These are phyloP conservation scores for Orbilia brochopaga DNA, from an alignment of 2,329 filamentous ascomycete species.

Conservation along the genomic window DNA sequence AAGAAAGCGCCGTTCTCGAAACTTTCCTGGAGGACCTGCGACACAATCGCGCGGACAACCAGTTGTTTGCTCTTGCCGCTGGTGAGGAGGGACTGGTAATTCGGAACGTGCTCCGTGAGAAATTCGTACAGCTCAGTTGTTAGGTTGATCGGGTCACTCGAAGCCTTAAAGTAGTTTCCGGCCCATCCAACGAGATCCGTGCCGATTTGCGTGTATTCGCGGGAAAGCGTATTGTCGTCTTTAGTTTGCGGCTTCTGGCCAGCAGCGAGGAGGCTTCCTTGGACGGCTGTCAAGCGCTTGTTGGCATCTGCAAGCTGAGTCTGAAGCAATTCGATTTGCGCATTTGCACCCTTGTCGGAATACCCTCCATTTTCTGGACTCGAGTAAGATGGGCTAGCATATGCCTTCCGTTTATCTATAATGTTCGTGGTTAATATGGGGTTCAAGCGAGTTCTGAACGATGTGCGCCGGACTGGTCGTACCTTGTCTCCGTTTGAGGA, in stretches of 20 bases:
- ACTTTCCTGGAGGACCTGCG: conserved; percentile 46
- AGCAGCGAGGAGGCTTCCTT: conserved; percentile 46
- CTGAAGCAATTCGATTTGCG: conserved; percentile 40
- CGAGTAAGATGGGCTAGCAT: conserved; percentile 26
- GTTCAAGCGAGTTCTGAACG: not conserved
- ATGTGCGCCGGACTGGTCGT: not conserved
- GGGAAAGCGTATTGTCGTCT: conserved; percentile 38
- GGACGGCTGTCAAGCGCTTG: conserved; percentile 43
- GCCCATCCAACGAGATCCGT: conserved; percentile 47
- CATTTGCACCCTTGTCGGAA: conserved; percentile 46
- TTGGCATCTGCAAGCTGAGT: conserved; percentile 45
- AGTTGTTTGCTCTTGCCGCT: conserved; percentile 47
- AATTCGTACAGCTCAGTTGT: conserved; percentile 48
- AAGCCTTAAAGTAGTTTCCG: conserved; percentile 48
- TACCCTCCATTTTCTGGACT: conserved; percentile 28
- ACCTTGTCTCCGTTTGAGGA: conserved; percentile 45
- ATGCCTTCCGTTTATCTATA: conserved; percentile 33
- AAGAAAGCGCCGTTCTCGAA: conserved; percentile 44
- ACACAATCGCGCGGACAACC: conserved; percentile 48
- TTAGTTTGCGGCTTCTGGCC: conserved; percentile 49
- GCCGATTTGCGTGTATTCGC: conserved; percentile 37
- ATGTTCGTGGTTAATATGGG: conserved; percentile 4
- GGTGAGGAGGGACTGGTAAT: conserved; percentile 30
- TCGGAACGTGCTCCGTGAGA: conserved; percentile 42
- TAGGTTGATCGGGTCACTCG: conserved; percentile 40